Conservation (phyloP, 202 grass and related monocot species). For the Elaeis oleifera region DNA sequence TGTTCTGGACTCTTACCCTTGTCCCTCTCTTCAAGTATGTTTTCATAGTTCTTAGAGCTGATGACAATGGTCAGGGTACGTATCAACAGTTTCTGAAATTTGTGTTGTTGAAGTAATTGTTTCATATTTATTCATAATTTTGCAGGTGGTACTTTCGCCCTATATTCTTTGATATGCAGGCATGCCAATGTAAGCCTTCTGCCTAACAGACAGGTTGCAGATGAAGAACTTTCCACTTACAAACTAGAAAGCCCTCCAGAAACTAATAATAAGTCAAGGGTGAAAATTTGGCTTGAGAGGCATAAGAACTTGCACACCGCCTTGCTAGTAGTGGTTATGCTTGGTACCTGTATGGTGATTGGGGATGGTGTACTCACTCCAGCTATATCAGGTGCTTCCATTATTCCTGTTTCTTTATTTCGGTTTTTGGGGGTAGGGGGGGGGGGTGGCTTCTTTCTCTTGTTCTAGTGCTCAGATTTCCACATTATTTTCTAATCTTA, state of each 20-base stretch:
- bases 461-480: no score
- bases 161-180: slow-evolving; percentile 92
- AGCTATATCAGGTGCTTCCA: slow-evolving; percentile 62
- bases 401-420: background rate
- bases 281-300: slow-evolving; percentile 84
- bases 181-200: slow-evolving; percentile 90
- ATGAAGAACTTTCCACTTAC: slow-evolving; percentile 95
- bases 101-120: background rate
- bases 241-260: slow-evolving; percentile 64
- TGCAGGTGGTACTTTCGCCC: slow-evolving; percentile 88
- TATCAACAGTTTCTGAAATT: slow-evolving; percentile 3
- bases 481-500: slow-evolving; percentile 14
- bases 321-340: slow-evolving; percentile 77
- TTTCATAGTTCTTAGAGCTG: slow-evolving; percentile 75
- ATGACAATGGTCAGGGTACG: slow-evolving; percentile 98
- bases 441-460: no score
- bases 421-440: no score
- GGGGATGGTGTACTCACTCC: slow-evolving; percentile 95
- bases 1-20: slow-evolving; percentile 95
- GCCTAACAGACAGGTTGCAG: slow-evolving; percentile 80
- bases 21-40: slow-evolving; percentile 95
- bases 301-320: slow-evolving; percentile 69
- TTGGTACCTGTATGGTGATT: slow-evolving; percentile 98
- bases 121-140: slow-evolving; percentile 6
- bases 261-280: slow-evolving; percentile 34